A percentile compares a stretch with the other conserved stretches of the same genome.
Conservation (phyloP, 495 filamentous ascomycete species). For the Aspergillus funiculosus region DNA sequence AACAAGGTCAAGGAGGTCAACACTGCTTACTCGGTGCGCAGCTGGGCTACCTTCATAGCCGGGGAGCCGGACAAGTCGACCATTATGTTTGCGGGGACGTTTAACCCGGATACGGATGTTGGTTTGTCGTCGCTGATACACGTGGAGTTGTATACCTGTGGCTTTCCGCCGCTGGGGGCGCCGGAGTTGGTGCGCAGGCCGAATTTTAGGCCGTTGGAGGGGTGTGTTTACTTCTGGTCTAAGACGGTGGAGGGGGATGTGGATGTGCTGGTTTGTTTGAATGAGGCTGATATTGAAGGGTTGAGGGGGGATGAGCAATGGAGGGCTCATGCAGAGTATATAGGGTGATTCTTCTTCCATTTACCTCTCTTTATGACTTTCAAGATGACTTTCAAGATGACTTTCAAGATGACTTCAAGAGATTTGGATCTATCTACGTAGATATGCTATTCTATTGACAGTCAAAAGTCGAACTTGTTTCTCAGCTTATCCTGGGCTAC, state of each 20-base stretch:
- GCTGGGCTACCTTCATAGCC: slow-evolving; percentile 31
- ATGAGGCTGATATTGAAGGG: slow-evolving; percentile 34
- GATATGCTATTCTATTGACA: no score
- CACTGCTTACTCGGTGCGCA: slow-evolving; percentile 25
- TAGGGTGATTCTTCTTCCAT: no score
- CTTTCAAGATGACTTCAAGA: no score
- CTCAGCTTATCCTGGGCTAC: slow-evolving; percentile 33
- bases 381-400: no score
- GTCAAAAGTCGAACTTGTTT: slow-evolving; percentile 6
- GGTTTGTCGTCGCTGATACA: slow-evolving; percentile 24
- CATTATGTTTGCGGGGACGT: slow-evolving; percentile 25
- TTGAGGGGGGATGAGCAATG: slow-evolving; percentile 35
- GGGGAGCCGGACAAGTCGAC: slow-evolving; percentile 25
- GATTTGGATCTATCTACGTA: no score
- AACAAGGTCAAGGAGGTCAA: slow-evolving; percentile 24
- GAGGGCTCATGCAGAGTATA: no score
- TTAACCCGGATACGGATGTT: slow-evolving; percentile 24
- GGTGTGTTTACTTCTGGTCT: slow-evolving; percentile 41
- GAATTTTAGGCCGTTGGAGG: slow-evolving; percentile 31
- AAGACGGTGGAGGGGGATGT: slow-evolving; percentile 34
- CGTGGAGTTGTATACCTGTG: slow-evolving; percentile 8
- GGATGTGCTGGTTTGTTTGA: slow-evolving; percentile 37
- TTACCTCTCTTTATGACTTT: no score
- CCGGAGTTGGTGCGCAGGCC: slow-evolving; percentile 42
- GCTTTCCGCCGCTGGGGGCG: slow-evolving; percentile 32